Percentiles rank a stretch among this genome's conserved stretches.
Evolutionary conservation across 176 grass and related monocot genomes (phyloP).

Genomic region (Carex pumila): DNA sequence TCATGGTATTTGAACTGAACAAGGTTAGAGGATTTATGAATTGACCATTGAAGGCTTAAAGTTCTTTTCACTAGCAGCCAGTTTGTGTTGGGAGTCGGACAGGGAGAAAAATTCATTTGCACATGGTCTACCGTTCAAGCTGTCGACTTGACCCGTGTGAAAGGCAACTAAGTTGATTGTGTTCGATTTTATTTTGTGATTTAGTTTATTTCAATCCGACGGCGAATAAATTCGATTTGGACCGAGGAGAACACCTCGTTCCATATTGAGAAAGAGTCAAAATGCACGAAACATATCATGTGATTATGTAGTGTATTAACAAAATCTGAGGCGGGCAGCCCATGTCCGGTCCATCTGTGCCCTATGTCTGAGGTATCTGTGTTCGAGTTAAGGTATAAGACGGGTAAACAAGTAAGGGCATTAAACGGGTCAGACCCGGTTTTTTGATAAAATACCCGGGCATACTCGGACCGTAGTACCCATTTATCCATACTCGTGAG

Average conservation of each 20-base stretch:
- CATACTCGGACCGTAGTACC: too few relatives aligned
- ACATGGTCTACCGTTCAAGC: slow-evolving; percentile 18
- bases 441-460: too few relatives aligned
- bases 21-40: not conserved
- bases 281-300: not conserved
- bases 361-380: too few relatives aligned
- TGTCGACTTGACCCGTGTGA: not conserved
- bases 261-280: not conserved
- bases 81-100: not conserved
- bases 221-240: not conserved
- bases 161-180: not conserved
- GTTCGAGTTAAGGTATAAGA: too few relatives aligned
- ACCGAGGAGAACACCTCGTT: not conserved
- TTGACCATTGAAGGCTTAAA: slow-evolving; percentile 25
- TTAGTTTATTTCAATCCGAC: not conserved
- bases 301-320: too few relatives aligned
- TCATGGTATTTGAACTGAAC: not conserved
- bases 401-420: too few relatives aligned
- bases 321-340: too few relatives aligned
- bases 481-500: too few relatives aligned
- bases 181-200: not conserved
- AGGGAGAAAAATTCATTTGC: not conserved
- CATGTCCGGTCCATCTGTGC: too few relatives aligned
- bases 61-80: slow-evolving; percentile 11
- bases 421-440: too few relatives aligned